Conservation (phyloP, 2,329 filamentous ascomycete species). For the Tolypocladium tundrense region DNA sequence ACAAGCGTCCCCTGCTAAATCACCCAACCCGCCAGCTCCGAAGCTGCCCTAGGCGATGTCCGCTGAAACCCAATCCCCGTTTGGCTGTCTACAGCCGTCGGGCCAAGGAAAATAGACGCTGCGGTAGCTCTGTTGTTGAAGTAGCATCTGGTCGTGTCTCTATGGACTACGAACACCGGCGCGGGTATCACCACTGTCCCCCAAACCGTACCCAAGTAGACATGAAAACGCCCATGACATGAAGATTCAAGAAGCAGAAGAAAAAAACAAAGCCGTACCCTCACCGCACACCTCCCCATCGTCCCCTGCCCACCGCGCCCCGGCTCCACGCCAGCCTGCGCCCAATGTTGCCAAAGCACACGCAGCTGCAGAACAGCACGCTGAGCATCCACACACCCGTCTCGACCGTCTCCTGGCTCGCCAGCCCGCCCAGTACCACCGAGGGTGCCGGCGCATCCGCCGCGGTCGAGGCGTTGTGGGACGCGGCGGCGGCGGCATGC, state of each 20-base stretch:
- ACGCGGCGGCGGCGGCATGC: slow-evolving; percentile 9
- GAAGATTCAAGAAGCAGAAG: neutral
- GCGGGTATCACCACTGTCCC: neutral
- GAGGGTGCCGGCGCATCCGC: neutral
- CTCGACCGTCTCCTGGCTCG: slow-evolving; percentile 54
- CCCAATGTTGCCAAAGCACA: slow-evolving; percentile 95
- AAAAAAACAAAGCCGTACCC: neutral
- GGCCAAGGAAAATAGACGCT: neutral
- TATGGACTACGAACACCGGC: neutral
- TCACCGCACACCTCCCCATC: slow-evolving; percentile 35
- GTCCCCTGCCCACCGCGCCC: slow-evolving; percentile 25
- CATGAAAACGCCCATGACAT: neutral
- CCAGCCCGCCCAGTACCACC: slow-evolving; percentile 36
- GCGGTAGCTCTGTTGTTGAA: neutral
- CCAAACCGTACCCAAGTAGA: neutral
- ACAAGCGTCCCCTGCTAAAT: neutral
- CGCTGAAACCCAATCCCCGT: neutral
- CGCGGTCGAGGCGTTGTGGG: slow-evolving; percentile 3
- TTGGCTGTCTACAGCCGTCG: no score
- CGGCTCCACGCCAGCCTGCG: slow-evolving; percentile 54
- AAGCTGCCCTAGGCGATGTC: neutral
- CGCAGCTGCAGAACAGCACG: slow-evolving; percentile 86
- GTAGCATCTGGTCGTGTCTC: neutral
- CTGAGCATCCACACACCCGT: slow-evolving; percentile 83
- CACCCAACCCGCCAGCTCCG: neutral